These are phyloP conservation scores for Tricholoma bakamatsutake DNA, from an alignment of 768 basidiomycete genomes.

Conservation along the genomic window DNA sequence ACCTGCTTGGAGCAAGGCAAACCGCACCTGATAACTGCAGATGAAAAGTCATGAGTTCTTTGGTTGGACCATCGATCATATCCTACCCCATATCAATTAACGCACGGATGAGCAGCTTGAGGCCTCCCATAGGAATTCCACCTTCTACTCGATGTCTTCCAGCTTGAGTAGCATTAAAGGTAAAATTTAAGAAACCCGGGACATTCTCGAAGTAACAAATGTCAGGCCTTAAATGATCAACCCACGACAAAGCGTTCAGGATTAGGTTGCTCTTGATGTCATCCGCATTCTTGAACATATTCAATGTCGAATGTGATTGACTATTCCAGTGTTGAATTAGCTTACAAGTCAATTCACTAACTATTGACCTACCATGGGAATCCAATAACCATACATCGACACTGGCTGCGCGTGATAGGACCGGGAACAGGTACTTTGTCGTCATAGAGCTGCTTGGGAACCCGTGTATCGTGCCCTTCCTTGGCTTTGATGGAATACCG, in stretches of 20 bases:
- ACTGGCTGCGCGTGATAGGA: conserved; percentile 44
- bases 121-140: conserved; percentile 66
- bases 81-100: conserved; percentile 62
- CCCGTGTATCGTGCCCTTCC: conserved; percentile 33
- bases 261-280: conserved; percentile 68
- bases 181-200: conserved; percentile 40
- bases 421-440: conserved; percentile 32
- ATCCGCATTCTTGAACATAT: conserved; percentile 63
- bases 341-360: neutral
- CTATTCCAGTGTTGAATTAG: conserved; percentile 26
- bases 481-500: conserved; percentile 49
- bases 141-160: conserved; percentile 45
- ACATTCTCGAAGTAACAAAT: conserved; percentile 50
- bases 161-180: conserved; percentile 35
- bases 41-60: neutral
- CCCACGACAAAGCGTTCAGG: conserved; percentile 48
- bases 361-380: conserved; percentile 59
- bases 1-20: conserved; percentile 45
- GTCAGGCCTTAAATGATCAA: conserved; percentile 40
- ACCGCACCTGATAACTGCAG: conserved; percentile 48
- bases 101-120: conserved; percentile 60
- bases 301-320: conserved; percentile 68
- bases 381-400: conserved; percentile 61
- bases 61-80: neutral
- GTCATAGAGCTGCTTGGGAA: conserved; percentile 35